A percentile compares a stretch with the other conserved stretches of the same genome.
phyloP scores from a whole-genome alignment of 768 basidiomycete genomes.

The Kockovaella imperatae region DNA sequence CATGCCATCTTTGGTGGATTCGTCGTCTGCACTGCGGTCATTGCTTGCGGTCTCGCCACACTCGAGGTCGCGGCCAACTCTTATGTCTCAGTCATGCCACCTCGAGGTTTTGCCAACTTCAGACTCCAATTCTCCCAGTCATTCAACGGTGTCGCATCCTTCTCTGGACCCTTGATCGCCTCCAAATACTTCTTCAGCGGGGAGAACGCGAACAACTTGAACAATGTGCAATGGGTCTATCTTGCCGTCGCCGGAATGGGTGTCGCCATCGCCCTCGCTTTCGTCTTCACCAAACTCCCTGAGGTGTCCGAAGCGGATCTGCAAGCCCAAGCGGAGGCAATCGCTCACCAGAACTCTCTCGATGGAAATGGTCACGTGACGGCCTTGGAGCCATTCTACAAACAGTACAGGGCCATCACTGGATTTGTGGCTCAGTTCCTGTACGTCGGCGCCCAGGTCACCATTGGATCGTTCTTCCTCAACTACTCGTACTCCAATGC shows the following conservation, averaged over 20 bases:
- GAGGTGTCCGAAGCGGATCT: constrained; percentile 66
- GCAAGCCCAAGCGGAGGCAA: constrained; percentile 44
- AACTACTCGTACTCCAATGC: constrained; percentile 61
- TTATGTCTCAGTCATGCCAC: constrained; percentile 54
- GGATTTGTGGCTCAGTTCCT: constrained; percentile 66
- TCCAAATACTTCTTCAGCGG: constrained; percentile 67
- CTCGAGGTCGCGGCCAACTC: constrained; percentile 63
- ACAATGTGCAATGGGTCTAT: constrained; percentile 54
- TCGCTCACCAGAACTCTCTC: too few relatives aligned
- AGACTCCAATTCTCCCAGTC: constrained; percentile 73
- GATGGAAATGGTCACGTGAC: constrained; percentile 43
- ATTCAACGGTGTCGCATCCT: constrained; percentile 67
- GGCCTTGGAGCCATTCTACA: constrained; percentile 53
- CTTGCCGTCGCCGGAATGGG: constrained; percentile 51
- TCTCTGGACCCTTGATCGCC: constrained; percentile 63
- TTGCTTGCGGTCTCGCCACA: constrained; percentile 50
- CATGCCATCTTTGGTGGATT: constrained; percentile 61
- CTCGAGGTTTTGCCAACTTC: constrained; percentile 63
- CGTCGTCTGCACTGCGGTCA: constrained; percentile 56
- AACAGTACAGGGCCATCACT: constrained; percentile 62
- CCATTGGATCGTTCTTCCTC: constrained; percentile 52
- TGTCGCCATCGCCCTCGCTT: constrained; percentile 56
- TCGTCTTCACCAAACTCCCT: constrained; percentile 62
- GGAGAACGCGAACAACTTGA: constrained; percentile 55
- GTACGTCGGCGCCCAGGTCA: constrained; percentile 47